phyloP scores from a whole-genome alignment of 1,139 yeast genomes.

The Sporopachydermia cereana region DNA sequence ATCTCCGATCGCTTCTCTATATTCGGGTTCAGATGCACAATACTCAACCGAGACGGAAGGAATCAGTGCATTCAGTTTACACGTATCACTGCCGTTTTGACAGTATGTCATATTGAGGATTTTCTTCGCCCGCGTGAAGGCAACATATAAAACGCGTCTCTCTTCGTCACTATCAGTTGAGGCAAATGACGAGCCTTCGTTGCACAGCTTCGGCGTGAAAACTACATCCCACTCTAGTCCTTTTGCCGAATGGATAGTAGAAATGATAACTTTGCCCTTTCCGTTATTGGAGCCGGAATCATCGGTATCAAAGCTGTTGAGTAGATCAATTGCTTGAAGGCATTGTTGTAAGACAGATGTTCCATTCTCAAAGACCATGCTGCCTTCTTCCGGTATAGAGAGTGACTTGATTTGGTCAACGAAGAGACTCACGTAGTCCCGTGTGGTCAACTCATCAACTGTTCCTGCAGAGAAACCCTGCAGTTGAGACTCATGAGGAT shows the following conservation, averaged over 20 bases:
- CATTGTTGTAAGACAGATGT: not conserved
- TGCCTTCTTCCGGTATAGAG: too few relatives aligned
- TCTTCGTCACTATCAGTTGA: slow-evolving; percentile 44
- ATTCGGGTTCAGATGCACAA: not conserved
- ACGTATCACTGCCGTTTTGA: not conserved
- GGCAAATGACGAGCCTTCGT: slow-evolving; percentile 44
- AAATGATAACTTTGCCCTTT: slow-evolving; percentile 28
- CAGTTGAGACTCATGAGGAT: too few relatives aligned
- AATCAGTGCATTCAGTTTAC: not conserved
- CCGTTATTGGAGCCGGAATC: not conserved
- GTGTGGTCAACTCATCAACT: too few relatives aligned
- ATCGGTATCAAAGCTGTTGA: not conserved
- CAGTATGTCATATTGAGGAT: slow-evolving; percentile 1
- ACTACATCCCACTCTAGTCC: slow-evolving; percentile 95
- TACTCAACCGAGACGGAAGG: not conserved
- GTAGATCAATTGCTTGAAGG: not conserved
- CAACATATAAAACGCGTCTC: slow-evolving; percentile 71
- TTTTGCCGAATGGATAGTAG: slow-evolving; percentile 86
- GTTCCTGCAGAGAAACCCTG: too few relatives aligned
- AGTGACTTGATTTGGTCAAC: too few relatives aligned
- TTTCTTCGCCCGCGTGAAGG: slow-evolving; percentile 63
- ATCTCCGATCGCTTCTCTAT: not conserved
- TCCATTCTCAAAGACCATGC: too few relatives aligned
- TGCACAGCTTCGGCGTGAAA: slow-evolving; percentile 54
- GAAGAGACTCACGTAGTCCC: too few relatives aligned